Conservation (phyloP, 2,329 filamentous ascomycete genomes). For the Aspergillus hiratsukae region DNA sequence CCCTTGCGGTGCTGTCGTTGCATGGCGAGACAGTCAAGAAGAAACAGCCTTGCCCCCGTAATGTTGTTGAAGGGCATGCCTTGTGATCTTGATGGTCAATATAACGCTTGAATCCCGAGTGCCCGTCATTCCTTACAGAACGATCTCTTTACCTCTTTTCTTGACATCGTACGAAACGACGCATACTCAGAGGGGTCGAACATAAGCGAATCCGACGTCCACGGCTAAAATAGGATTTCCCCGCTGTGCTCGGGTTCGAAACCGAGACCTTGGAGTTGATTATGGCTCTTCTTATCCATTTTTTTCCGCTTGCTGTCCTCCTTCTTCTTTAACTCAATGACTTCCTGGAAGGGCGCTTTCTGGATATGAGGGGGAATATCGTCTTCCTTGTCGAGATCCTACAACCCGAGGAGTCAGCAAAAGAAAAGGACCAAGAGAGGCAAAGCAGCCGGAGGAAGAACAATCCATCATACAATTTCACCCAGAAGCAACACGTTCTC, state of each 20-base stretch:
- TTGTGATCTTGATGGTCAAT: not conserved
- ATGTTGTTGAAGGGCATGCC: not conserved
- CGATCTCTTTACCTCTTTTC: not conserved
- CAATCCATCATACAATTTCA: slow-evolving; percentile 62
- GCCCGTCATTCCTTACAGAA: not conserved
- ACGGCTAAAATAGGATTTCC: slow-evolving; percentile 62
- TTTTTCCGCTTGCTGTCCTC: slow-evolving; percentile 65
- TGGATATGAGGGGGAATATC: slow-evolving; percentile 68
- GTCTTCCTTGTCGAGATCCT: slow-evolving; percentile 92
- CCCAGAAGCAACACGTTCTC: slow-evolving; percentile 96
- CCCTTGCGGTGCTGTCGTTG: not conserved
- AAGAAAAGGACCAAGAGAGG: not conserved
- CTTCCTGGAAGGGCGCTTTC: slow-evolving; percentile 62
- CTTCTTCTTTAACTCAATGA: slow-evolving; percentile 69
- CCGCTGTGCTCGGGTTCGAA: slow-evolving; percentile 84
- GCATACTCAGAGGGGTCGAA: not conserved
- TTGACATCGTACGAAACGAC: not conserved
- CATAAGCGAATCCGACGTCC: not conserved
- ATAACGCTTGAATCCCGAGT: not conserved
- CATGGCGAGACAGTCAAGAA: not conserved
- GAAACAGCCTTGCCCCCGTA: not conserved
- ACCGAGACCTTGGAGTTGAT: slow-evolving; percentile 70
- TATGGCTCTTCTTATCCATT: slow-evolving; percentile 66
- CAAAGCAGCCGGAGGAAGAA: not conserved
- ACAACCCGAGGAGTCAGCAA: not conserved